A percentile compares a stretch with the other conserved stretches of the same genome.
Evolutionary conservation across 257 asterid genomes (phyloP).

Genomic region (Haberlea rhodopensis): DNA sequence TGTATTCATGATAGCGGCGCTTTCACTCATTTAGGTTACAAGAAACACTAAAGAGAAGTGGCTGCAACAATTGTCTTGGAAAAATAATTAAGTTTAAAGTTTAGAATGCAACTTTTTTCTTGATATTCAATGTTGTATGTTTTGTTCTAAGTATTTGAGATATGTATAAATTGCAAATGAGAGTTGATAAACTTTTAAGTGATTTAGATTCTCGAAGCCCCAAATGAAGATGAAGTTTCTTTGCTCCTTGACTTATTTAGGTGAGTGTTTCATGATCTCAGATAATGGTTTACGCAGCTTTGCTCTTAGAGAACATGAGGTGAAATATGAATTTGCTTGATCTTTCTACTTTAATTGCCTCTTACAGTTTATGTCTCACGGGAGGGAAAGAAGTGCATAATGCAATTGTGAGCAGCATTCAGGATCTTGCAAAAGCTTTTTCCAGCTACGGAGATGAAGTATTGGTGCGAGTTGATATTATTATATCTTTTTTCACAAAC

Average conservation of each 20-base stretch:
- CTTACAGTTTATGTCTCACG: conserved; percentile 77
- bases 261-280: conserved; percentile 44
- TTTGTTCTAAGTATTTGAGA: conserved; percentile 14
- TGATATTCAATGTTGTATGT: conserved; percentile 7
- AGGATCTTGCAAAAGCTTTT: conserved; percentile 88
- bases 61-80: conserved; percentile 5
- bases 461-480: conserved; percentile 51
- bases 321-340: conserved; percentile 21
- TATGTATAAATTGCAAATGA: conserved; percentile 21
- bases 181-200: conserved; percentile 31
- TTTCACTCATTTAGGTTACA: conserved; percentile 8
- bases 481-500: not conserved
- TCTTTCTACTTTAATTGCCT: conserved; percentile 27
- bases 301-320: conserved; percentile 23
- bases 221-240: conserved; percentile 89
- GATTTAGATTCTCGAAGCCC: conserved; percentile 86
- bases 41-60: conserved; percentile 11
- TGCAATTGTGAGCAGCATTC: conserved; percentile 95
- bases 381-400: conserved; percentile 95
- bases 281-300: conserved; percentile 15
- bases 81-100: conserved; percentile 6
- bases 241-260: conserved; percentile 81
- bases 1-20: not conserved
- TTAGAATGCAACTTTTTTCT: conserved; percentile 11
- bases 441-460: conserved; percentile 91